phyloP scores from a whole-genome alignment of 2,329 filamentous ascomycete species.

The Scortechinia acanthostroma region DNA sequence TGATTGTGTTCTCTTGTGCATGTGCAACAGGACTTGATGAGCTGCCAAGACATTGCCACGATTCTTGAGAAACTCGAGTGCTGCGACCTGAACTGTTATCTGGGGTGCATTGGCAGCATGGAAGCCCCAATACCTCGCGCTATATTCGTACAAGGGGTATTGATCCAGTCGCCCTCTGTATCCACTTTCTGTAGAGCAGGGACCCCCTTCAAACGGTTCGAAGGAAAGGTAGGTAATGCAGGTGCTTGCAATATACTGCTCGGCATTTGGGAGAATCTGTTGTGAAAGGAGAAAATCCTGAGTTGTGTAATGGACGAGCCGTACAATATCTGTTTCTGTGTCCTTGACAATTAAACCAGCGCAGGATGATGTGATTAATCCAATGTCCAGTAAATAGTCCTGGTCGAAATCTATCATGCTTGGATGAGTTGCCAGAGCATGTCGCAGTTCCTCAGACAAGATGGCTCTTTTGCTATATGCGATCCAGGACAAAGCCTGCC shows the following conservation, averaged over 20 bases:
- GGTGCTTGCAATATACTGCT: constrained; percentile 7
- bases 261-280: constrained; percentile 7
- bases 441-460: background rate
- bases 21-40: too few relatives aligned
- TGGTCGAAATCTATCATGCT: background rate
- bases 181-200: background rate
- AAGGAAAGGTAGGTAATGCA: background rate
- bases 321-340: constrained; percentile 11
- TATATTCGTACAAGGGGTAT: background rate
- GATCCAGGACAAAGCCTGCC: background rate
- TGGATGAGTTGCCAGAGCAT: background rate
- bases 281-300: constrained; percentile 14
- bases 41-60: too few relatives aligned
- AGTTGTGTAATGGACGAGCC: constrained; percentile 16
- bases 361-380: constrained; percentile 11
- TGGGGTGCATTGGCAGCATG: too few relatives aligned
- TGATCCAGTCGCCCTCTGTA: background rate
- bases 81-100: too few relatives aligned
- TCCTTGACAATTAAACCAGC: constrained; percentile 15
- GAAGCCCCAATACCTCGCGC: background rate
- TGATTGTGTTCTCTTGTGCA: too few relatives aligned
- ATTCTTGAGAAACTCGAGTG: too few relatives aligned
- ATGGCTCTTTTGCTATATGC: background rate
- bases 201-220: background rate
- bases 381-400: constrained; percentile 6